Base-by-base conservation (phyloP, 2,329 filamentous ascomycete genomes). In the Phyllosticta citribraziliensis region DNA sequence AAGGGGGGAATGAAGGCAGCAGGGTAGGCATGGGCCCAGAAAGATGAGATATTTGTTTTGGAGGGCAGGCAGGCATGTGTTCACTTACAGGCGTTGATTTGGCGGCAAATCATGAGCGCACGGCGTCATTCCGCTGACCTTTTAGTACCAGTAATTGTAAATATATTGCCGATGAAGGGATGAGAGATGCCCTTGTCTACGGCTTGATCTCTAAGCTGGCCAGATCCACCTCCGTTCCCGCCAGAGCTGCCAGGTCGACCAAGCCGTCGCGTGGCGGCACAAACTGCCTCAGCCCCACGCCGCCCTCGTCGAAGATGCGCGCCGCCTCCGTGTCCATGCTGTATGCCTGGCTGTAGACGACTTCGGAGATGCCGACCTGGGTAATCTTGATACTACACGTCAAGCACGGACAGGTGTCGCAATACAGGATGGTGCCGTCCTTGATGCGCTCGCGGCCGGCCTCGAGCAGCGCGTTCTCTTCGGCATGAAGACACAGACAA, bases 361-460 rank as follows among this genome's bases (percentile, higher is more conserved):
- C 94, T 79, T 99, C 94, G 52, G 84, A 85, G 66, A 99, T 96
- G 19, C 94, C 94, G 8, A 97, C 91, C 77, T 99, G 94, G 22
- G 91, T 89, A 70, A 99, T 97, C 79, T 99, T 99, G 78, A 99
- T 96, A 69, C 91, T 96, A 75, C 94, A 99, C 2, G 94, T 99
- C 73, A 99, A 79, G 72, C 94, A 99, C 3, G 94, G 94, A 74
- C 94, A 99, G 0, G 92, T 97, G 72, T 97, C 90, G 75, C 92
- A 97, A 76, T 97, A 99, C 25, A 99, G 78, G 56, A 91, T 88
- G 47, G 89, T 84, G 4, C 87, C 89, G 60, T 90, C 88, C 20
- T 90, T 81, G 66, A 99, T 91, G 62, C 94, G 82, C 74, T 97
- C 94, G 67, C 94, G 81, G 0, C 94, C 94, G 20, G 94, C 94